Evolutionary conservation across 2,329 filamentous ascomycete genomes (phyloP), one percentile per base, ranked within the genome.

Genomic region (Aspergillus sp.): DNA sequence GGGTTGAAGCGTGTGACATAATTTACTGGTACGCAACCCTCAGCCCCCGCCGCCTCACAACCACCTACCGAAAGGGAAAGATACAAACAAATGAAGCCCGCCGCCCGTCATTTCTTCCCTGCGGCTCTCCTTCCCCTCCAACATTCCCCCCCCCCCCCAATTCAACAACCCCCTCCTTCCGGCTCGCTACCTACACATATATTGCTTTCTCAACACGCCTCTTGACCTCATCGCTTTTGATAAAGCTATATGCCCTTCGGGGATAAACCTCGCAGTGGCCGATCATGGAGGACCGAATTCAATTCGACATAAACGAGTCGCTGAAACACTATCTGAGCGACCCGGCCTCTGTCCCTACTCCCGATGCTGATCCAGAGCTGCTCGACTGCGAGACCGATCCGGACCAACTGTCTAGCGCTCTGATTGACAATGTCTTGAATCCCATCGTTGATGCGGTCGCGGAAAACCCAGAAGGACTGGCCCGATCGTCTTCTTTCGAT

Each of bases 271-370:
- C 63, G 59, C 53, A 52, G 61, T 61, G 59, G 62, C 61, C 63
- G 88, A 89, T 83, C 72, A 90, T 90, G 81, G 84, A 84, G 69
- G 81, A 82, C 66, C 80, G 78, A 65, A 85, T 92, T 75, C 85
- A 89, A 72, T 99, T 99, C 80, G 91, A 98, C 77, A 91, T 99
- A 78, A 97, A 97, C 77, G 90, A 97, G 81, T 92, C 92, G 67
- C 89, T 98, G 77, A 97, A 97, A 83, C 87, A 91, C 76, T 99
- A 97, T 80, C 91, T 97, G 85, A 96, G 92, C 79, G 94, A 98
- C 76, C 94, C 95, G 8, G 83, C 88, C 49, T 86, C 87, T 41
- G 90, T 98, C 58, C 83, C 90, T 7, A 97, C 93, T 2, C 89
- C 91, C 47, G 94, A 98, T 76, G 95, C 93, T 58, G 90, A 95